A percentile compares a stretch with the other conserved stretches of the same genome.
Conservation (phyloP, 257 asterid genomes). For the Capsicum baccatum region DNA sequence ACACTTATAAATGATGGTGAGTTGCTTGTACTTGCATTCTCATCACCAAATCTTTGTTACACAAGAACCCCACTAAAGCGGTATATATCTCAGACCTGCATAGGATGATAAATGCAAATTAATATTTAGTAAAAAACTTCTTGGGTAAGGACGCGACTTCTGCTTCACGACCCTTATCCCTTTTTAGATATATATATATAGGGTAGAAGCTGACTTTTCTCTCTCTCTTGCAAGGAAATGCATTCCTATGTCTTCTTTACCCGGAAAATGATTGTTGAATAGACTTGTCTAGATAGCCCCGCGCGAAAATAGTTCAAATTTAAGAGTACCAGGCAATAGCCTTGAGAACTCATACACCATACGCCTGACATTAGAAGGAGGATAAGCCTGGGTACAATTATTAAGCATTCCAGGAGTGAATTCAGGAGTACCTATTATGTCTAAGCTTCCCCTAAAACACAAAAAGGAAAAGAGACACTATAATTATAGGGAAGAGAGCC, state of each 20-base stretch:
- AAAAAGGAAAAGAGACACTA: background rate
- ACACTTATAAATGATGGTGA: conserved; percentile 53
- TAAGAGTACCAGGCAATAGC: background rate
- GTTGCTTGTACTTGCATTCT: conserved; percentile 62
- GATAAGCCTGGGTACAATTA: background rate
- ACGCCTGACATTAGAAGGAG: background rate
- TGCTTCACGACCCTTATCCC: too few species aligned
- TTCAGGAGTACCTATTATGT: background rate
- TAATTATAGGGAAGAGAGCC: background rate
- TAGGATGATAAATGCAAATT: too few species aligned
- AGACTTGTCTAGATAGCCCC: background rate
- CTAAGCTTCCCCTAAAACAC: background rate
- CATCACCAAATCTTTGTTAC: too few species aligned
- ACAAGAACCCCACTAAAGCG: too few species aligned
- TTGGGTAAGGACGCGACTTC: too few species aligned
- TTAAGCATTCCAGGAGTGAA: background rate
- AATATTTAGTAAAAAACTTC: too few species aligned
- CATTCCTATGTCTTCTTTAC: background rate
- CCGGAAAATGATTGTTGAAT: background rate
- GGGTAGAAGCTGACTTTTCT: background rate
- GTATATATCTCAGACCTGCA: too few species aligned
- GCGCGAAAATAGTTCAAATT: background rate
- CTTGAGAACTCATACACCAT: background rate
- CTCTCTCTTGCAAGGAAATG: conserved; percentile 23
- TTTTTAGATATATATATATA: too few species aligned